Percentiles rank a stretch among this genome's conserved stretches.
Evolutionary conservation across 805 yeast species (phyloP).

Genomic region (Saturnispora zaruensis): DNA sequence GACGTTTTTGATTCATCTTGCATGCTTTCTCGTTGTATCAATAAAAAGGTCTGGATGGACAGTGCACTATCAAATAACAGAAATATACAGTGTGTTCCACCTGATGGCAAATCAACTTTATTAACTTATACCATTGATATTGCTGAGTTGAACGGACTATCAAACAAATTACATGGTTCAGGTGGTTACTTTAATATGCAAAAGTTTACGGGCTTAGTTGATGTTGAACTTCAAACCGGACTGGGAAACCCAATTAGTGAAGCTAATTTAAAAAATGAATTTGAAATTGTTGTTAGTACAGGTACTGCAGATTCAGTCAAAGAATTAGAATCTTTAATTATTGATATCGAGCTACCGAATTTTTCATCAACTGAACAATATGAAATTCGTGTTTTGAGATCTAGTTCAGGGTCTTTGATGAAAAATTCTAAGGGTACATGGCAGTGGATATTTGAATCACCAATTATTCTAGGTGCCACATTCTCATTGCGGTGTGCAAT

Average conservation of each 20-base stretch:
- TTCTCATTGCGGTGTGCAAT: constrained; percentile 12
- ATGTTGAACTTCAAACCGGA: constrained; percentile 44
- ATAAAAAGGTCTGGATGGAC: constrained; percentile 41
- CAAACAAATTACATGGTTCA: constrained; percentile 5
- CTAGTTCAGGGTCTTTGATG: constrained; percentile 11
- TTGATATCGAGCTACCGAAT: constrained; percentile 29
- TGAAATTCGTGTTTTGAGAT: constrained; percentile 11
- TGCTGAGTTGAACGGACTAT: constrained; percentile 16
- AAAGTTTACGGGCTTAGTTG: constrained; percentile 43
- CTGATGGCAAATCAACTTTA: constrained; percentile 67
- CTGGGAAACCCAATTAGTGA: constrained; percentile 33
- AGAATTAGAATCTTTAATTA: constrained; percentile 38
- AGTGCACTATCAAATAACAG: constrained; percentile 28
- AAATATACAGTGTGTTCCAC: constrained; percentile 65
- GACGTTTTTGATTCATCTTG: constrained; percentile 6
- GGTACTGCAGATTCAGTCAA: constrained; percentile 24
- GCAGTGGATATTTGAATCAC: constrained; percentile 18
- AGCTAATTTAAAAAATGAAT: constrained; percentile 36
- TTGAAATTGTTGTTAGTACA: constrained; percentile 37
- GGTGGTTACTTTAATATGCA: constrained; percentile 16
- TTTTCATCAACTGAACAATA: constrained; percentile 3
- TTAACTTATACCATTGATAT: constrained; percentile 58
- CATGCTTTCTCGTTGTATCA: constrained; percentile 63
- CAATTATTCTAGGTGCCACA: constrained; percentile 10
- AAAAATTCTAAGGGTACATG: constrained; percentile 4